Evolutionary conservation across 345 rosid genomes (phyloP), one percentile per base, ranked within the genome.

Genomic region (Eucalyptus albens): DNA sequence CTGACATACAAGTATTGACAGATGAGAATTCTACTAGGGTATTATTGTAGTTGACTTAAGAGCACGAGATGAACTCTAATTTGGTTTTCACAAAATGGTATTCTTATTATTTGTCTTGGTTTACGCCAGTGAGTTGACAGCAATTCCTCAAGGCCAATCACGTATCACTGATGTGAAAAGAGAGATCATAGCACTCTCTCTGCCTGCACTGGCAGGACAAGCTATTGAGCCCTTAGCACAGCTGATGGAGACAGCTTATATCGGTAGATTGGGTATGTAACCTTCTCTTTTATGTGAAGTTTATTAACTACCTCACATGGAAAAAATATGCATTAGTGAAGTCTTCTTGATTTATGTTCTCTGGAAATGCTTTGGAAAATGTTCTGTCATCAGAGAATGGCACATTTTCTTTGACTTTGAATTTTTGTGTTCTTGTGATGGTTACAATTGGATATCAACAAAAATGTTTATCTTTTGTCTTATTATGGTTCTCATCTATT

Each of bases 191-290:
- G 92, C 91, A 95, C 99, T 96, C 91, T 94, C 99, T 87, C 92
- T 95, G 92, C 99, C 99, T 62, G 99, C 99, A 59, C 88, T 98
- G 89, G 97, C 94, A 88, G 99, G 99, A 88, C 98, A 97, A 91
- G 99, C 97, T 45, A 94, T 98, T 14, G 99, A 98, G 80, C 99
- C 98, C 87, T 88, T 98, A 77, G 91, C 98, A 33, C 97, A 91
- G 89, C 94, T 97, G 89, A 96, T 98, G 98, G 99, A 98, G 93
- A 98, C 98, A 33, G 98, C 98, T 53, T 98, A 95, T 94, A 96
- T 98, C 88, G 99, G 99, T 56, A 94, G 98, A 94, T 92, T 96
- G 86, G 98, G 99, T 98, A 93, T 51, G 90, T 31, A 27, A 49
- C 77, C 37, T 55, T 37, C 47, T 19, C 83, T 6, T 77, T 77